These are phyloP conservation scores for Acanthamoeba rhysodes DNA, from an alignment of 208 protist species.

Conservation along the genomic window DNA sequence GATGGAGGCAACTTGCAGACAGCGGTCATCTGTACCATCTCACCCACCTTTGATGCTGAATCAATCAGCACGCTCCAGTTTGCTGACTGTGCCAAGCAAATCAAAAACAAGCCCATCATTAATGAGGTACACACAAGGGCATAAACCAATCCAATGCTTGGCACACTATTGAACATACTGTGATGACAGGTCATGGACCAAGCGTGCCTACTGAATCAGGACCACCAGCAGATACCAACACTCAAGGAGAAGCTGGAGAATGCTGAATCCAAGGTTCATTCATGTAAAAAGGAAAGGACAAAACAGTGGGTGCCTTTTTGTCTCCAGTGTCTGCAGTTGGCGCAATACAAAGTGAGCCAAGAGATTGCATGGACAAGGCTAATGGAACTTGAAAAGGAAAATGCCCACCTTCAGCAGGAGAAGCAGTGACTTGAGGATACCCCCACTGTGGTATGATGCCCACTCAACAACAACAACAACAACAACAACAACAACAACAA, in stretches of 20 bases:
- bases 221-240: slow-evolving; percentile 76
- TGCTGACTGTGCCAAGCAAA: slow-evolving; percentile 88
- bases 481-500: no score
- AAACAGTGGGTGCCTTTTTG: no score
- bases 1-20: slow-evolving; percentile 90
- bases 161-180: no score
- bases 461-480: background rate
- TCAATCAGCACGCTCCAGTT: slow-evolving; percentile 90
- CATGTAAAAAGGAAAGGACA: no score
- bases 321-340: no score
- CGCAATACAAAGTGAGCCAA: no score
- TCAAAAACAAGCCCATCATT: slow-evolving; percentile 90
- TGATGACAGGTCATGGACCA: slow-evolving; percentile 78
- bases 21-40: slow-evolving; percentile 90
- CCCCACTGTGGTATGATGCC: background rate
- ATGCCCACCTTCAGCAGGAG: background rate
- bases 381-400: background rate
- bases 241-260: slow-evolving; percentile 74
- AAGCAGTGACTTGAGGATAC: slow-evolving; percentile 13
- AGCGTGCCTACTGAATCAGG: slow-evolving; percentile 73
- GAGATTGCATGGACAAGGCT: no score
- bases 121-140: slow-evolving; percentile 87
- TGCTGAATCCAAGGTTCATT: slow-evolving; percentile 70
- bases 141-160: no score
- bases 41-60: slow-evolving; percentile 78